These are phyloP conservation scores for Kalmanozyma brasiliensis DNA, from an alignment of 1,284 basidiomycete species.

Conservation along the genomic window DNA sequence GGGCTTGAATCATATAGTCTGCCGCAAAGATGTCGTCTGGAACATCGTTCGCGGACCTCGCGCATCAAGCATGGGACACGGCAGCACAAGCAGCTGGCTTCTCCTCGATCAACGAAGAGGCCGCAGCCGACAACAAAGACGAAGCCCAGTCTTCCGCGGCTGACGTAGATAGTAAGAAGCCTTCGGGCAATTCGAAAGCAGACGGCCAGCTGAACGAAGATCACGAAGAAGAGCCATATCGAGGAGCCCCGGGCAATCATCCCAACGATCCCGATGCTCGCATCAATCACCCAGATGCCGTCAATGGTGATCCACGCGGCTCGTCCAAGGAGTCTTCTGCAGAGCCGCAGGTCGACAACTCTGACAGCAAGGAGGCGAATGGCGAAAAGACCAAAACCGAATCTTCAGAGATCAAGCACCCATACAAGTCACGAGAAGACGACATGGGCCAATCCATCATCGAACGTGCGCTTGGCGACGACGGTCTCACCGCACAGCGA, in stretches of 20 bases:
- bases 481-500: slow-evolving; percentile 37
- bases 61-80: slow-evolving; percentile 49
- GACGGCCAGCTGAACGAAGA: neutral
- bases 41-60: slow-evolving; percentile 50
- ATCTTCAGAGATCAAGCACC: slow-evolving; percentile 6
- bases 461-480: slow-evolving; percentile 44
- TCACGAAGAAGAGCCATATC: slow-evolving; percentile 11
- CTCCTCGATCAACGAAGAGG: slow-evolving; percentile 13
- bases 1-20: neutral
- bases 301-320: slow-evolving; percentile 1
- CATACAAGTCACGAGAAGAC: slow-evolving; percentile 1
- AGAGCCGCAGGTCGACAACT: slow-evolving; percentile 5
- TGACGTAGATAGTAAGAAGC: neutral
- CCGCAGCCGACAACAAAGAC: slow-evolving; percentile 1
- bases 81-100: slow-evolving; percentile 32
- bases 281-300: slow-evolving; percentile 45
- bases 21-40: slow-evolving; percentile 32
- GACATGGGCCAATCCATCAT: slow-evolving; percentile 48
- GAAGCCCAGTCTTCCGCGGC: neutral
- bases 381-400: too few relatives aligned
- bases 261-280: slow-evolving; percentile 44
- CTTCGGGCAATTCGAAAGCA: neutral
- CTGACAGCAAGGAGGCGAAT: neutral
- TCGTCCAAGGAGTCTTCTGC: neutral
- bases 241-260: slow-evolving; percentile 46